A percentile compares a stretch with the other conserved stretches of the same genome.
phyloP scores from a whole-genome alignment of 768 basidiomycete genomes.

The Phaffia tasmanica region DNA sequence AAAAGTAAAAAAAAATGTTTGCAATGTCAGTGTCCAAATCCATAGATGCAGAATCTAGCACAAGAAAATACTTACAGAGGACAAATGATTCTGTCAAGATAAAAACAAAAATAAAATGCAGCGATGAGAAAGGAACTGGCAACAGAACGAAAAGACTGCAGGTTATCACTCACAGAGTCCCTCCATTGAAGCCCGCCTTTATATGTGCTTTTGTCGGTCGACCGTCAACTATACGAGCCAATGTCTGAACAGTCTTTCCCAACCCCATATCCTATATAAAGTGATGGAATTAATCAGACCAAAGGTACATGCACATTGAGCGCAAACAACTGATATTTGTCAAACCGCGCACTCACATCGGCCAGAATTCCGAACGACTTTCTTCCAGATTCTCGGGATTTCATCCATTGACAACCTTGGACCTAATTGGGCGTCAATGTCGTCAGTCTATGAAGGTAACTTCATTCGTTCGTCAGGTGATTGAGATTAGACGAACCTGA shows the following conservation, averaged over 20 bases:
- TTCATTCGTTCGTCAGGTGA: not conserved
- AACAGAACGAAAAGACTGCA: not conserved
- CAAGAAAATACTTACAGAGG: constrained; percentile 45
- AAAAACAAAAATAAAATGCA: not conserved
- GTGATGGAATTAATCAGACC: constrained; percentile 3
- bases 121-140: not conserved
- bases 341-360: constrained; percentile 43
- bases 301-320: constrained; percentile 30
- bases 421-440: constrained; percentile 1
- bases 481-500: constrained; percentile 46
- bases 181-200: constrained; percentile 50
- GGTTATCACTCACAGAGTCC: constrained; percentile 34
- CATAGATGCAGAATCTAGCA: not conserved
- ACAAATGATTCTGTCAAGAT: constrained; percentile 57
- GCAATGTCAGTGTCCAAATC: not conserved
- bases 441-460: too few species aligned
- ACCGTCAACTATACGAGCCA: constrained; percentile 76
- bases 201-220: constrained; percentile 58
- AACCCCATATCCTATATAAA: constrained; percentile 37
- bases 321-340: constrained; percentile 46
- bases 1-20: not conserved
- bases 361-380: constrained; percentile 78
- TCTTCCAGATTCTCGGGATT: constrained; percentile 64
- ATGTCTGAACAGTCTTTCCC: constrained; percentile 68
- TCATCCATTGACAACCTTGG: constrained; percentile 77